Conservation (phyloP, 1,139 yeast genomes). For the Hemisphaericaspora subhashii region DNA sequence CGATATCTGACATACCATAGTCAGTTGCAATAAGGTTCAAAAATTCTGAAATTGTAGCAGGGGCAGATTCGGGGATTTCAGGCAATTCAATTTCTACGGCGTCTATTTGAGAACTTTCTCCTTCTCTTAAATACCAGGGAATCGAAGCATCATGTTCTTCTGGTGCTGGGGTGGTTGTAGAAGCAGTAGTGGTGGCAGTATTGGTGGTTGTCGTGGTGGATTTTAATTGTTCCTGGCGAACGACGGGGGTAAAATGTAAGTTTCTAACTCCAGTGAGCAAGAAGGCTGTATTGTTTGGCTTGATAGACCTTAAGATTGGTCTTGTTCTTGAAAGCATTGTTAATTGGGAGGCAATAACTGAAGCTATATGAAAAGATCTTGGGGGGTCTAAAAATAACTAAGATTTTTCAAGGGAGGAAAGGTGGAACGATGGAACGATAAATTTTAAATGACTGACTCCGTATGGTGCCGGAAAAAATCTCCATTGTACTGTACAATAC, state of each 20-base stretch:
- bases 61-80: slow-evolving; percentile 56
- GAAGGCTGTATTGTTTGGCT: not conserved
- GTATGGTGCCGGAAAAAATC: no score
- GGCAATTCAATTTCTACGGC: slow-evolving; percentile 38
- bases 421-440: not conserved
- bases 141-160: slow-evolving; percentile 17
- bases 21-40: slow-evolving; percentile 51
- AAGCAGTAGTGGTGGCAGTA: not conserved
- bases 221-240: not conserved
- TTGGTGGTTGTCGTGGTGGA: not conserved
- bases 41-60: slow-evolving; percentile 47
- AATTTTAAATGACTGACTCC: no score
- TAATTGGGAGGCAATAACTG: not conserved
- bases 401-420: not conserved
- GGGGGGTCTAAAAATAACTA: no score
- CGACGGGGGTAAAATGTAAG: not conserved
- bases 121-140: slow-evolving; percentile 68
- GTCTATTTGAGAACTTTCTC: slow-evolving; percentile 48
- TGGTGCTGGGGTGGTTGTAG: not conserved
- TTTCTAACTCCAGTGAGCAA: not conserved
- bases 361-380: not conserved
- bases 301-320: not conserved
- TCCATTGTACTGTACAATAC: no score
- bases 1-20: slow-evolving; percentile 64
- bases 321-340: slow-evolving; percentile 1